Conservation (phyloP, 352 stramenopile species). For the Pythium dissotocum region DNA sequence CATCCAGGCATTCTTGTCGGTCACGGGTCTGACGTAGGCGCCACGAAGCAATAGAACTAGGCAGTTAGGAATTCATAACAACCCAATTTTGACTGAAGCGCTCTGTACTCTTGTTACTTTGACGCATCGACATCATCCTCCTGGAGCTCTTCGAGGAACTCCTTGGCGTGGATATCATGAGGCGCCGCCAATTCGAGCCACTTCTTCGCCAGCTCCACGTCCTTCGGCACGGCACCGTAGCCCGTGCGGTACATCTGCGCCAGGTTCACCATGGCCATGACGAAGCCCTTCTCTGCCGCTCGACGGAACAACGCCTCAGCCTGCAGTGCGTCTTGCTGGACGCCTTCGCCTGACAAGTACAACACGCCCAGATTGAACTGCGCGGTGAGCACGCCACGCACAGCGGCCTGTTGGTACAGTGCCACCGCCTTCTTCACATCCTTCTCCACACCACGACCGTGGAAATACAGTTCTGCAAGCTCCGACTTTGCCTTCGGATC, state of each 20-base stretch:
- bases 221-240: constrained; percentile 62
- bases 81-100: neutral
- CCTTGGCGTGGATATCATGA: constrained; percentile 77
- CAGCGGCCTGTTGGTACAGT: constrained; percentile 70
- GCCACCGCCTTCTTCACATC: constrained; percentile 56
- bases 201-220: constrained; percentile 61
- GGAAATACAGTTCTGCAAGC: constrained; percentile 73
- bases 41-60: neutral
- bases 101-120: neutral
- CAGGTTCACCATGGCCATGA: constrained; percentile 89
- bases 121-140: neutral
- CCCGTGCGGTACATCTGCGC: constrained; percentile 82
- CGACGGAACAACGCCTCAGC: constrained; percentile 75
- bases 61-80: neutral
- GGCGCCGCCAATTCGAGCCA: constrained; percentile 79
- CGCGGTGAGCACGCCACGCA: constrained; percentile 53
- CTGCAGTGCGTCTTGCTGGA: constrained; percentile 54
- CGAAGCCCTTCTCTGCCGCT: constrained; percentile 75
- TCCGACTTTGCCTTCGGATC: constrained; percentile 75
- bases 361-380: constrained; percentile 84
- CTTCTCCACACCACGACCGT: constrained; percentile 57
- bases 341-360: constrained; percentile 65
- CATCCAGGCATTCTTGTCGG: constrained; percentile 56
- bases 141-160: constrained; percentile 52
- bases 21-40: constrained; percentile 19